Base-by-base conservation (phyloP, 2,329 filamentous ascomycete genomes). In the Neonectria ditissima region DNA sequence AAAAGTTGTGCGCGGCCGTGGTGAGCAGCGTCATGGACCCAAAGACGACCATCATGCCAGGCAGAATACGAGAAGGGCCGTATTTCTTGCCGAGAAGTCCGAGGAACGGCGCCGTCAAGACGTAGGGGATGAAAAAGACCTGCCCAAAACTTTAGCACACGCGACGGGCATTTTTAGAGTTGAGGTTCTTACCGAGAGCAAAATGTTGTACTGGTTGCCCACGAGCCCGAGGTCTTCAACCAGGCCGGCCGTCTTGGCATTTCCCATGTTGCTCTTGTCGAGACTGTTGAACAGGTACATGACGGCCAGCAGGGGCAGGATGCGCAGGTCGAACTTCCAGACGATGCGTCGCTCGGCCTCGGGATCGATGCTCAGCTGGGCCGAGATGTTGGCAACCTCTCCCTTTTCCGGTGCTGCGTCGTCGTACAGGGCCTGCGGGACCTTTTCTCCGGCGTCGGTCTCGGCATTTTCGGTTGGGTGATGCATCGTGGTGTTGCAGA, bases 91-190 rank as follows among this genome's bases (percentile, higher is more conserved):
- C 90, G 11, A 91, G 75, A 77, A 93, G 89, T 47, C 79, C 78
- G 1, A 81, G 66, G 9, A 79, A 75, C 0, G 89, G 90, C 0
- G 90, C 91, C 55, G 89, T 90, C 43, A 93, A 74, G 55, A 93
- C 91, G 74, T 91, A 93, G 0, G 91, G 91, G 6, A 93, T 82
- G 77, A 91, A 94, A 81, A 94, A 94, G 67, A 94, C 59, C 59
- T 62, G 24, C 13, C 16, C 9, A 4, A 24, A 16, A 16, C 10
- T 2, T 41, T 11, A 50, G 26, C 39, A 48, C 28, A 3, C 28
- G 10, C 14, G 10, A n/a, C 10, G 30, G 16, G 7, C n/a, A 13
- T 10, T 16, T 30, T 18, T 2, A 9, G 32, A 6, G 16, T 37
- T 37, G 32, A 14, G 13, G 18, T 18, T 44, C 59, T 48, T 43